These are phyloP conservation scores for Nitzschia sp. DNA, from an alignment of 108 stramenopile species.

Conservation along the genomic window DNA sequence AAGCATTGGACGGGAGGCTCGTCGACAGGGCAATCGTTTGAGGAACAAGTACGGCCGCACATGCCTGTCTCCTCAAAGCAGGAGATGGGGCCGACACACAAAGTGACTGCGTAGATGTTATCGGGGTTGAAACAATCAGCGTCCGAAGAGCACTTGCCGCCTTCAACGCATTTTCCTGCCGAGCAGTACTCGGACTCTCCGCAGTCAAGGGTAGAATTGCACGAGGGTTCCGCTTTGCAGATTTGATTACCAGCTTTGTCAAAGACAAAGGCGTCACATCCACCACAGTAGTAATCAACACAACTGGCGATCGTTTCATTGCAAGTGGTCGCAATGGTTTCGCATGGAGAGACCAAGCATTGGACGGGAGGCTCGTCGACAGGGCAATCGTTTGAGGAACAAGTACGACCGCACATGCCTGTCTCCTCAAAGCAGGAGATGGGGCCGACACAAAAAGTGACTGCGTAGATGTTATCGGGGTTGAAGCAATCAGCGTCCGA, in stretches of 20 bases:
- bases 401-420: neutral
- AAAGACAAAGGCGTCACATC: slow-evolving; percentile 20
- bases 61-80: neutral
- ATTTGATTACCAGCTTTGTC: slow-evolving; percentile 19
- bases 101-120: slow-evolving; percentile 18
- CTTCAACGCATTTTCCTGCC: slow-evolving; percentile 9
- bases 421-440: neutral
- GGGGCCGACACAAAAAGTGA: slow-evolving; percentile 15
- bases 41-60: slow-evolving; percentile 1
- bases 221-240: neutral
- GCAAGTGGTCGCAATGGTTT: neutral
- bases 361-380: neutral
- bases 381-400: slow-evolving; percentile 5
- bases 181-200: slow-evolving; percentile 20
- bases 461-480: slow-evolving; percentile 22
- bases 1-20: slow-evolving; percentile 12
- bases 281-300: slow-evolving; percentile 28
- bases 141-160: slow-evolving; percentile 6
- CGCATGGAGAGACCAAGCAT: slow-evolving; percentile 13
- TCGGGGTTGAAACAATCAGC: slow-evolving; percentile 32
- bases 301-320: slow-evolving; percentile 12
- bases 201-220: slow-evolving; percentile 8
- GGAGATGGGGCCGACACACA: slow-evolving; percentile 10
- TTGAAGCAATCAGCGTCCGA: slow-evolving; percentile 28
- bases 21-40: neutral